A percentile compares a stretch with the other conserved stretches of the same genome.
Conservation (phyloP, 495 filamentous ascomycete species). For the Aspergillus kassunensis region DNA sequence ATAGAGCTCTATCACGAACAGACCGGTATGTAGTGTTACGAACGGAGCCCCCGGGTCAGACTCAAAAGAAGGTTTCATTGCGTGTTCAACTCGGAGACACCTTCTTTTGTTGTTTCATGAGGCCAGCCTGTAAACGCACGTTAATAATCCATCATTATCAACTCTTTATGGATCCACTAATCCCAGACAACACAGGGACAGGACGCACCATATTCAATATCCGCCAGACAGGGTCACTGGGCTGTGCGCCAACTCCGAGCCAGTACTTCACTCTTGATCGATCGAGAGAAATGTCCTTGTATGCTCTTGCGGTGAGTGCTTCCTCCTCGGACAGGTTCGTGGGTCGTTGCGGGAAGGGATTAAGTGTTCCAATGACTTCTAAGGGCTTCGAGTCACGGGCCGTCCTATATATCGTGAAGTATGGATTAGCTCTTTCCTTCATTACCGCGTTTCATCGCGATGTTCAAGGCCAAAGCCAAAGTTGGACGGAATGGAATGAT, state of each 20-base stretch:
- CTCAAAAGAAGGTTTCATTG: constrained; percentile 1
- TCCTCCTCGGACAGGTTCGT: constrained; percentile 59
- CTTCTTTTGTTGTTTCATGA: constrained; percentile 8
- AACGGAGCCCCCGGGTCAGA: not conserved
- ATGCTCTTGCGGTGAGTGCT: constrained; percentile 49
- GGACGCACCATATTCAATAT: constrained; percentile 74
- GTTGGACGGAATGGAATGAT: not conserved
- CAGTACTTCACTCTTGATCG: constrained; percentile 80
- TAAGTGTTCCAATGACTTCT: constrained; percentile 94
- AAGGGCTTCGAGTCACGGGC: constrained; percentile 82
- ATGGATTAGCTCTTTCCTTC: constrained; percentile 2
- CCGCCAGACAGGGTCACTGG: constrained; percentile 83
- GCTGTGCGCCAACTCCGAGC: constrained; percentile 95
- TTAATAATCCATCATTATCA: not conserved
- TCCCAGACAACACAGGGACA: not conserved
- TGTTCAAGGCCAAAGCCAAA: no score
- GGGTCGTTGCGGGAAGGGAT: constrained; percentile 73
- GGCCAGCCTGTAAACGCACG: constrained; percentile 12
- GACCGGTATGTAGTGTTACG: not conserved
- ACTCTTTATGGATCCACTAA: not conserved
- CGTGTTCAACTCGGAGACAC: constrained; percentile 1
- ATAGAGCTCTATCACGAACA: not conserved
- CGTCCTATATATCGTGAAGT: constrained; percentile 31
- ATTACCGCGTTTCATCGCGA: constrained; percentile 36
- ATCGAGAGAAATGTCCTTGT: constrained; percentile 91